Percentiles rank a stretch among this genome's conserved stretches.
These are phyloP conservation scores for Pythium guiyangense DNA, from an alignment of 352 stramenopile species.

Conservation along the genomic window DNA sequence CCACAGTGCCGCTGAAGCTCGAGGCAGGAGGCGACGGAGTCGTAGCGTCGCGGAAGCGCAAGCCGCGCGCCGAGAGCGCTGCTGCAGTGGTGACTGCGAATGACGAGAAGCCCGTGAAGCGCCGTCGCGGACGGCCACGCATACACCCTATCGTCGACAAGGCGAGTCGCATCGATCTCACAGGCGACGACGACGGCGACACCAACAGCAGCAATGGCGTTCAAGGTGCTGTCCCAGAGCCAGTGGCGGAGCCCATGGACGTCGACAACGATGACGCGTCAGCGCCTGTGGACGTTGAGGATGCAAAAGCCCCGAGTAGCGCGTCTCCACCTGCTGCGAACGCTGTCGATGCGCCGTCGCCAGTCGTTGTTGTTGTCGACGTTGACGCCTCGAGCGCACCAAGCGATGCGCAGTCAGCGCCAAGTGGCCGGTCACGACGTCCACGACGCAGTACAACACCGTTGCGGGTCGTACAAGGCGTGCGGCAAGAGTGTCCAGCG, in stretches of 20 bases:
- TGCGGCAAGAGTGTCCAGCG: too few relatives aligned
- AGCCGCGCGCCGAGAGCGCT: conserved; percentile 21
- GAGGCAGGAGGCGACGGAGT: neutral
- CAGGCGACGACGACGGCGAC: conserved; percentile 11
- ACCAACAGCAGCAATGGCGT: neutral
- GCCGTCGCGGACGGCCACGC: conserved; percentile 17
- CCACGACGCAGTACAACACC: too few relatives aligned
- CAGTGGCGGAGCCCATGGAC: neutral
- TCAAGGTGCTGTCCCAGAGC: neutral
- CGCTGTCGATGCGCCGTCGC: too few relatives aligned
- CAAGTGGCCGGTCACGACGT: too few relatives aligned
- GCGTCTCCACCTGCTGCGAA: too few relatives aligned
- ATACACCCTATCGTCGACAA: neutral
- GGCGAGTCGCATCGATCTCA: conserved; percentile 23
- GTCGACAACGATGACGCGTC: neutral
- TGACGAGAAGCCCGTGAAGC: conserved; percentile 11
- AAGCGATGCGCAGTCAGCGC: too few relatives aligned
- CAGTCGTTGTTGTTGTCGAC: too few relatives aligned
- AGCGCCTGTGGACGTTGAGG: neutral
- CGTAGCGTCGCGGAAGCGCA: conserved; percentile 27
- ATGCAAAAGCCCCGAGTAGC: neutral
- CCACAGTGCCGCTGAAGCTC: neutral
- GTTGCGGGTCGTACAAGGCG: too few relatives aligned
- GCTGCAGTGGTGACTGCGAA: neutral
- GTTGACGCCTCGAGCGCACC: too few relatives aligned